These are phyloP conservation scores for Ophiobolus disseminans DNA, from an alignment of 2,329 filamentous ascomycete species.

Conservation along the genomic window DNA sequence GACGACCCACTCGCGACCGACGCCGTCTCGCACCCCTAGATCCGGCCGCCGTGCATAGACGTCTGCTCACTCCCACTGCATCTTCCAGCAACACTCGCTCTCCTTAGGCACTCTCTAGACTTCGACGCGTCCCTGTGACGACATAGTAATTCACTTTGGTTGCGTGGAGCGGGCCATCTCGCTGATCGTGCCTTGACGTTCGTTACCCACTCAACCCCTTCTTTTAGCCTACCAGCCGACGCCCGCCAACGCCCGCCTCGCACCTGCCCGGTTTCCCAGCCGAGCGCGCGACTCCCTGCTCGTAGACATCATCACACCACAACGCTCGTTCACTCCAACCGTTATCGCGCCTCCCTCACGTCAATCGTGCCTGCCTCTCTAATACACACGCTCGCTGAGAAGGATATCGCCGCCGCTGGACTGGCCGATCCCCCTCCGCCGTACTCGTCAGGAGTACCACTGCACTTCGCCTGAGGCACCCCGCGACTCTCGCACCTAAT, in stretches of 20 bases:
- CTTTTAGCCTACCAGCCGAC: slow-evolving; percentile 25
- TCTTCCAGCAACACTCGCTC: slow-evolving; percentile 28
- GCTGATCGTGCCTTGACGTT: slow-evolving; percentile 42
- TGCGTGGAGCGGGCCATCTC: slow-evolving; percentile 26
- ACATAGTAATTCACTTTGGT: slow-evolving; percentile 20
- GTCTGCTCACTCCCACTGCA: slow-evolving; percentile 23
- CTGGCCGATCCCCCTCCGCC: slow-evolving; percentile 34
- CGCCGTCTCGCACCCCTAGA: slow-evolving; percentile 43
- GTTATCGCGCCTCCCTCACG: slow-evolving; percentile 9
- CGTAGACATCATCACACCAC: slow-evolving; percentile 24
- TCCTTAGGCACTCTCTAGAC: slow-evolving; percentile 35
- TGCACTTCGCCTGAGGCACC: slow-evolving; percentile 21
- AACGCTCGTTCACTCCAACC: slow-evolving; percentile 39
- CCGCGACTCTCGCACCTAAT: slow-evolving; percentile 14
- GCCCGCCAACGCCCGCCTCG: slow-evolving; percentile 35
- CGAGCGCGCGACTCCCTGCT: slow-evolving; percentile 26
- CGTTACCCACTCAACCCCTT: slow-evolving; percentile 33
- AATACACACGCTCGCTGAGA: slow-evolving; percentile 18
- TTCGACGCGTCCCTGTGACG: slow-evolving; percentile 22
- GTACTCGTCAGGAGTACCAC: slow-evolving; percentile 42
- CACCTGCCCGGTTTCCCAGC: slow-evolving; percentile 42
- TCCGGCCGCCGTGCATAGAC: slow-evolving; percentile 27
- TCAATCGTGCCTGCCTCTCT: neutral
- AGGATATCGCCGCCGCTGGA: slow-evolving; percentile 40
- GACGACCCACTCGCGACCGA: slow-evolving; percentile 34